These are phyloP conservation scores for Ogataea neopini DNA, from an alignment of 805 yeast genomes.

Conservation along the genomic window DNA sequence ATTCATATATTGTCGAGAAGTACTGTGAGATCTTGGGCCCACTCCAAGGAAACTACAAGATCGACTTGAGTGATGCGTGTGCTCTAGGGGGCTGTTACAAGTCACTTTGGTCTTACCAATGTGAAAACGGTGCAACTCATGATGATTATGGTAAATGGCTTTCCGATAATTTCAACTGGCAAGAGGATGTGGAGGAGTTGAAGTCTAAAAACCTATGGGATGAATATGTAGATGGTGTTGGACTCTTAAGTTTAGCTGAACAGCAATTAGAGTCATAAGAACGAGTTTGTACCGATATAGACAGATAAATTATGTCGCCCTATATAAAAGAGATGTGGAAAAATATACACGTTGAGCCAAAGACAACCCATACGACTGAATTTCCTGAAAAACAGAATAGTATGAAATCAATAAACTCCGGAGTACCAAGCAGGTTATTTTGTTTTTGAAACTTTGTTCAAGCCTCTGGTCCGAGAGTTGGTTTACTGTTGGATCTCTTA, in stretches of 20 bases:
- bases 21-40: conserved; percentile 75
- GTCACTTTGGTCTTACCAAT: conserved; percentile 67
- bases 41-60: conserved; percentile 60
- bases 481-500: conserved; percentile 59
- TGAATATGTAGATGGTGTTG: conserved; percentile 53
- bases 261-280: conserved; percentile 17
- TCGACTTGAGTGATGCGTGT: conserved; percentile 85
- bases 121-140: conserved; percentile 30
- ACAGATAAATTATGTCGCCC: conserved; percentile 5
- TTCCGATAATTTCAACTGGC: conserved; percentile 49
- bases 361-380: neutral
- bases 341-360: neutral
- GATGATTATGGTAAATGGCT: conserved; percentile 46
- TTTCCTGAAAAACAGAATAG: conserved; percentile 2
- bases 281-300: conserved; percentile 2
- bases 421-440: neutral
- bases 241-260: conserved; percentile 50
- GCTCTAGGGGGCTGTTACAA: conserved; percentile 90
- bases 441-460: neutral
- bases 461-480: conserved; percentile 68
- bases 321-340: neutral
- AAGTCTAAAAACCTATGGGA: conserved; percentile 47
- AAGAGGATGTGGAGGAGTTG: conserved; percentile 43
- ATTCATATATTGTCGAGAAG: conserved; percentile 62
- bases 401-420: conserved; percentile 4